phyloP scores from a whole-genome alignment of 352 stramenopile species.

The Pythium diclinum region DNA sequence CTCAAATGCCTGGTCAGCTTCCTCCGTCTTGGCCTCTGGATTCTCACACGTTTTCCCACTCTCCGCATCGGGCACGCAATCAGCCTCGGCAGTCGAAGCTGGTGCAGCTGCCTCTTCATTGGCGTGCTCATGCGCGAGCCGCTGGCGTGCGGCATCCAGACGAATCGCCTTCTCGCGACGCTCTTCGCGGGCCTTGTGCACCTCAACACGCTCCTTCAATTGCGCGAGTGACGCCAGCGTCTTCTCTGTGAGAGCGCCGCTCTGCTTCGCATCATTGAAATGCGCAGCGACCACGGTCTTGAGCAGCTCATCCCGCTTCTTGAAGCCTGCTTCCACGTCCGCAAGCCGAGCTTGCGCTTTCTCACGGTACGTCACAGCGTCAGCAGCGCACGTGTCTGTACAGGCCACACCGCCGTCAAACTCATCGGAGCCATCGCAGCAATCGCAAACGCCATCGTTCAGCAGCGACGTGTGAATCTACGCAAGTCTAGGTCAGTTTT shows the following conservation, averaged over 20 bases:
- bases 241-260: conserved; percentile 30
- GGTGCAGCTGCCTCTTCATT: conserved; percentile 3
- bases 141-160: conserved; percentile 44
- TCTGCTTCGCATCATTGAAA: conserved; percentile 38
- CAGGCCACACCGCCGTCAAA: conserved; percentile 29
- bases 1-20: conserved; percentile 11
- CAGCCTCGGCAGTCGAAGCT: neutral
- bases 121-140: conserved; percentile 27
- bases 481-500: neutral
- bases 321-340: conserved; percentile 43
- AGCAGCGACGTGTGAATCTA: conserved; percentile 83
- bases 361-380: conserved; percentile 37
- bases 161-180: conserved; percentile 54
- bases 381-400: conserved; percentile 42
- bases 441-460: conserved; percentile 96
- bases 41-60: conserved; percentile 21
- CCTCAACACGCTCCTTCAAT: conserved; percentile 54
- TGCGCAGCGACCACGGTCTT: conserved; percentile 39
- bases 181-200: conserved; percentile 69
- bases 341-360: conserved; percentile 37
- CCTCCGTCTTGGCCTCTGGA: neutral
- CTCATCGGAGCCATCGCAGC: conserved; percentile 95
- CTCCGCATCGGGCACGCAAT: conserved; percentile 15
- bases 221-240: conserved; percentile 36
- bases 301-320: conserved; percentile 44